These are phyloP conservation scores for Wickerhamiella musiphila DNA, from an alignment of 805 yeast species.

Conservation along the genomic window DNA sequence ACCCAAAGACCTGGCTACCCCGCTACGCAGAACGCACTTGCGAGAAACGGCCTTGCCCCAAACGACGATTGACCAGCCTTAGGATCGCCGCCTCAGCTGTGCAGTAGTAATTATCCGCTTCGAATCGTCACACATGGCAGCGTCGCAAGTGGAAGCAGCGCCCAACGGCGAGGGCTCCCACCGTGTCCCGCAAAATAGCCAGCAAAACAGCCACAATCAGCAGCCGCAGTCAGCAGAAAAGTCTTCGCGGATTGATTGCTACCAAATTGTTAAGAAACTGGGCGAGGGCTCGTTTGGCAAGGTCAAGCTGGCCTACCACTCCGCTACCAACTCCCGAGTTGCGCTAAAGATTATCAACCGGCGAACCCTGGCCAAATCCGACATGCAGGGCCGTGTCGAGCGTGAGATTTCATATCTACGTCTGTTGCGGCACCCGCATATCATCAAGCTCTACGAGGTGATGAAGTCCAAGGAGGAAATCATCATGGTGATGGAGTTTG, in stretches of 20 bases:
- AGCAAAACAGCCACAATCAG: too few relatives aligned
- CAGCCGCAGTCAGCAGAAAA: too few relatives aligned
- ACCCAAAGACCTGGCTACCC: too few relatives aligned
- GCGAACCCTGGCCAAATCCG: slow-evolving; percentile 80
- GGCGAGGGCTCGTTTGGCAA: slow-evolving; percentile 97
- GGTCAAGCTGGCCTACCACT: slow-evolving; percentile 78
- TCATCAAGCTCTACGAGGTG: slow-evolving; percentile 87
- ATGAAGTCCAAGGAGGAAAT: slow-evolving; percentile 90
- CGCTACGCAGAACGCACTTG: too few relatives aligned
- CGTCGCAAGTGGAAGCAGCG: too few relatives aligned
- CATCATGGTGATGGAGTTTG: slow-evolving; percentile 92
- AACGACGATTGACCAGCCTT: too few relatives aligned
- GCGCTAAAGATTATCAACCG: slow-evolving; percentile 87
- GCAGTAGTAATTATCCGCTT: too few relatives aligned
- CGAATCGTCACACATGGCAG: too few relatives aligned
- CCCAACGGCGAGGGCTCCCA: too few relatives aligned
- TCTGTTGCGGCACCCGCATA: slow-evolving; percentile 84
- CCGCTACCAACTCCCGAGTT: slow-evolving; percentile 79
- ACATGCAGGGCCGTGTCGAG: slow-evolving; percentile 94
- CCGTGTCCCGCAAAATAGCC: too few relatives aligned
- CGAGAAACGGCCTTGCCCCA: too few relatives aligned
- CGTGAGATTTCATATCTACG: slow-evolving; percentile 83
- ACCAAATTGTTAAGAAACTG: slow-evolving; percentile 77
- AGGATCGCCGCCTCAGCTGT: too few relatives aligned
- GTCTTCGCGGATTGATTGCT: slow-evolving; percentile 88